These are phyloP conservation scores for Trypanosoma lewisi DNA, from an alignment of 208 protist species.

Conservation along the genomic window DNA sequence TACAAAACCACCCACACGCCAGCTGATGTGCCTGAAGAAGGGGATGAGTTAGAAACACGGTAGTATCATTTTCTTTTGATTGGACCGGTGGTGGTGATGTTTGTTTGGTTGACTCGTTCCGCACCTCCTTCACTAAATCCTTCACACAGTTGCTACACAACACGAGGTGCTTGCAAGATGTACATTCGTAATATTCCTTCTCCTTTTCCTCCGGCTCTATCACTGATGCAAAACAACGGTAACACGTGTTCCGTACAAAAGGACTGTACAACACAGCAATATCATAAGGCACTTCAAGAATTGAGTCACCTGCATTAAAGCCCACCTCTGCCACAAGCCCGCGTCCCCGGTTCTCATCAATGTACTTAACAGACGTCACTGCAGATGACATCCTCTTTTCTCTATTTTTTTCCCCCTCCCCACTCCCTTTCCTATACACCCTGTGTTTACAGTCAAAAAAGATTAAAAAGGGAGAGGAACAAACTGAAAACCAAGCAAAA, in stretches of 20 bases:
- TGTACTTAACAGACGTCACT: slow-evolving; percentile 15
- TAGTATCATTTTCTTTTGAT: not conserved
- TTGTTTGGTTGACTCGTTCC: not conserved
- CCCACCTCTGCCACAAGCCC: slow-evolving; percentile 51
- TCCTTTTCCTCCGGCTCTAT: not conserved
- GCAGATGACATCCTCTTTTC: slow-evolving; percentile 3
- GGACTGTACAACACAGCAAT: slow-evolving; percentile 72
- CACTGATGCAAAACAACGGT: slow-evolving; percentile 47
- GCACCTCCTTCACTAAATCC: slow-evolving; percentile 23
- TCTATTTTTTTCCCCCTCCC: slow-evolving; percentile 1
- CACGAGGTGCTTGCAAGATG: slow-evolving; percentile 68
- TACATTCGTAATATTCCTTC: slow-evolving; percentile 38
- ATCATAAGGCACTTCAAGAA: slow-evolving; percentile 48
- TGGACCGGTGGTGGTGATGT: not conserved
- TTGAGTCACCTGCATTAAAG: slow-evolving; percentile 31
- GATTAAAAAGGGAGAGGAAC: not conserved
- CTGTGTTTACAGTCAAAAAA: not conserved
- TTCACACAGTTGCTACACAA: slow-evolving; percentile 40
- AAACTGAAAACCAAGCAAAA: not conserved
- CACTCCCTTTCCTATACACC: no score
- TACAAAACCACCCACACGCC: slow-evolving; percentile 70
- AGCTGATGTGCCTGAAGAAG: slow-evolving; percentile 44
- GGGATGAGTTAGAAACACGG: slow-evolving; percentile 17
- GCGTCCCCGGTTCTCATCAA: slow-evolving; percentile 43
- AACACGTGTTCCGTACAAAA: slow-evolving; percentile 48